phyloP scores from a whole-genome alignment of 1,284 basidiomycete genomes.

The Tylopilus microsporus region DNA sequence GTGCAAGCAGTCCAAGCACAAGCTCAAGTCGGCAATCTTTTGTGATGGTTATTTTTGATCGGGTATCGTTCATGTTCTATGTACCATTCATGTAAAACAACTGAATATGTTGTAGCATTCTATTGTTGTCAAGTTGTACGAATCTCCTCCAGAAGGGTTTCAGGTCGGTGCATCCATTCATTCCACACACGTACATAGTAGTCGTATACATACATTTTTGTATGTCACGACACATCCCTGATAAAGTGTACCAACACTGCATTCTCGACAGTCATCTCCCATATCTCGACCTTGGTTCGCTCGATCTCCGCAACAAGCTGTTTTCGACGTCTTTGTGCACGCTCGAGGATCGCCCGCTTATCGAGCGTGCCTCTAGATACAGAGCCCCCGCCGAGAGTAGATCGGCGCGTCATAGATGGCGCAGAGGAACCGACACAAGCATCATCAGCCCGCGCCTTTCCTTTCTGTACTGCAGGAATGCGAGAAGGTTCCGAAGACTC shows the following conservation, averaged over 20 bases:
- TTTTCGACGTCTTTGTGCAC: slow-evolving; percentile 49
- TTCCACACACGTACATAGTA: too few species aligned
- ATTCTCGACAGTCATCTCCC: slow-evolving; percentile 71
- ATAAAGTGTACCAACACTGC: slow-evolving; percentile 54
- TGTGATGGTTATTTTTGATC: slow-evolving; percentile 5
- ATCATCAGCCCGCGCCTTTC: slow-evolving; percentile 16
- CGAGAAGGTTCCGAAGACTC: slow-evolving; percentile 1
- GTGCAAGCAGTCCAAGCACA: slow-evolving; percentile 18
- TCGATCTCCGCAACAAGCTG: slow-evolving; percentile 55
- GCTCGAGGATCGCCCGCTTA: slow-evolving; percentile 43
- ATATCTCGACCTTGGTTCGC: slow-evolving; percentile 57
- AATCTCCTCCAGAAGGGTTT: too few species aligned
- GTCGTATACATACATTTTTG: neutral
- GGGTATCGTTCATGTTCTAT: slow-evolving; percentile 10
- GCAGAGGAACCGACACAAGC: neutral
- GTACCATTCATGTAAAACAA: slow-evolving; percentile 19
- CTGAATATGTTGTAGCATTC: slow-evolving; percentile 8
- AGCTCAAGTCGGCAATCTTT: slow-evolving; percentile 11
- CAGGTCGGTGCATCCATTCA: too few species aligned
- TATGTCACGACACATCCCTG: slow-evolving; percentile 30
- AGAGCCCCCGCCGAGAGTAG: slow-evolving; percentile 2
- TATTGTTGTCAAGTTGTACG: neutral
- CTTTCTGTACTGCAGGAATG: slow-evolving; percentile 16
- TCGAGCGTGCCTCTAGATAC: slow-evolving; percentile 13
- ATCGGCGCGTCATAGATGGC: slow-evolving; percentile 17